Base-by-base conservation (phyloP, 352 stramenopile genomes). In the Pythium grandisporangium region DNA sequence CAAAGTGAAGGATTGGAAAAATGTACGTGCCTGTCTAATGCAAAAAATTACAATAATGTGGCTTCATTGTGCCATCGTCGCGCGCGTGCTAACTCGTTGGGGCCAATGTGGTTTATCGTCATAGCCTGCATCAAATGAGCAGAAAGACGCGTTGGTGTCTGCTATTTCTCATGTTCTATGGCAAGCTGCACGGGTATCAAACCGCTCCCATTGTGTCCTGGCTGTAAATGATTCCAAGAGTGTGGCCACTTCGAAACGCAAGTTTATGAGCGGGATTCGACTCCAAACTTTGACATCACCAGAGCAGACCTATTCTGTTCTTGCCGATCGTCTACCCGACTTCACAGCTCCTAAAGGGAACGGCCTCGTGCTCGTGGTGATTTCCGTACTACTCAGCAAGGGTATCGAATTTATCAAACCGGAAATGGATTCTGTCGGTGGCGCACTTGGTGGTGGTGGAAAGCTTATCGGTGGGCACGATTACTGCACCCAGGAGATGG, bases 401-500 rank as follows among this genome's bases (percentile, higher is more conserved):
- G 70, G 73, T 8, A 41, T 73, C 1, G 56, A 64, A 3, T 51
- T 33, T 7, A 82, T 92, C 30, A 58, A 66, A 27, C 48, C 42
- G 30, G 90, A 97, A 48, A 95, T 97, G 75, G 92, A 98, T 41
- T 48, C 71, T 4, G 43, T 75, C 14, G 76, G 68, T 27, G 66
- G 69, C 32, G 32, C 58, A 4, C 48, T 45, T 5, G 63, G 70
- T 19, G 44, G 52, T 5, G 63, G 58, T 19, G 61, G 66, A 3
- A 70, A 78, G 45, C 61, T 96, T 30, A 88, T 96, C 29, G 85
- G 85, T 11, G 59, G 55, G 0, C 84, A 95, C 47, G 80, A 93
- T 45, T 95, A 96, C 36, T 93, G 83, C 42, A 92, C 78, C 0
- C 92, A 98, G 47, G 95, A 99, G 55, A 70, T 98, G 20, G 95